Base-by-base conservation (phyloP, 2,329 filamentous ascomycete species). In the Talaromyces amestolkiae region DNA sequence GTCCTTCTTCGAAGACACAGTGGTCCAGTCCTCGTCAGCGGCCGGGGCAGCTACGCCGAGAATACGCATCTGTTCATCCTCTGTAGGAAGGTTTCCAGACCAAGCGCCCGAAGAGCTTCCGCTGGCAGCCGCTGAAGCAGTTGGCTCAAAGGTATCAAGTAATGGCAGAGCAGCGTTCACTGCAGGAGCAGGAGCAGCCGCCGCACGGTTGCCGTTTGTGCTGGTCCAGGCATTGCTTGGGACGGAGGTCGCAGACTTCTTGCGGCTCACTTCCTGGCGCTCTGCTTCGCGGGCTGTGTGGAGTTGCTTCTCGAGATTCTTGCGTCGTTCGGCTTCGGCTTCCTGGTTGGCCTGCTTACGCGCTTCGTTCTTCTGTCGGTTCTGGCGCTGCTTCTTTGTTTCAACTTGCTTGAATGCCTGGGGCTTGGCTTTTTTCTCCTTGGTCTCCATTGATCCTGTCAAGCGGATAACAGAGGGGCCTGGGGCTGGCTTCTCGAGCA, bases 341-440 rank as follows among this genome's bases (percentile, higher is more conserved):
- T 91, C 90, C 74, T 93, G 89, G 35, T 91, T 88, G 65, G 86
- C 84, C 35, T 84, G 82, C 83, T 92, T 95, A 73, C 88, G 88
- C 65, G 88, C 89, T 79, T 97, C 93, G 43, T 86, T 88, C 87
- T 97, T 97, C 82, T 90, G 88, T 70, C 89, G 87, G 81, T 97
- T 95, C 82, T 97, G 93, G 67, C 93, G 89, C 82, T 96, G 92
- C 84, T 97, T 97, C 89, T 97, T 97, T 22, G 90, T 91, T 83
- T 97, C 91, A 19, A 85, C 86, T 58, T 86, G 84, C 77, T 91
- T 88, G 69, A 86, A 83, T 47, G 84, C 81, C 80, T 89, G 87
- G 61, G 74, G 67, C 70, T 83, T 80, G 72, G 85, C 82, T 79
- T 88, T 88, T 79, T 89, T 86, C 74, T 80, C 78, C 69, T 78